Conservation (phyloP, 768 basidiomycete species). For the Mrakia blollopis region DNA sequence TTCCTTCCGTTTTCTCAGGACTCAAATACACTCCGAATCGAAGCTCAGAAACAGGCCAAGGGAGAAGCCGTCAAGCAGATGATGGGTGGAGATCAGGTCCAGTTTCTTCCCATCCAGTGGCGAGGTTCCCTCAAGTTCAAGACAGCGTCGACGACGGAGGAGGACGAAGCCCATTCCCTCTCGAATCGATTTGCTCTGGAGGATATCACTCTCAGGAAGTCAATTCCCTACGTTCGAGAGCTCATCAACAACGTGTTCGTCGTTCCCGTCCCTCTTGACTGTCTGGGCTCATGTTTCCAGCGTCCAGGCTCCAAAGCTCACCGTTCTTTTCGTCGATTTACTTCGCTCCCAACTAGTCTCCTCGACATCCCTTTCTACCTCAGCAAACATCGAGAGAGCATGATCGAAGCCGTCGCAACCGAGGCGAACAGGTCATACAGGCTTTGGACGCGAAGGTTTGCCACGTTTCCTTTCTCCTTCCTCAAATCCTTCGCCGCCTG, state of each 20-base stretch:
- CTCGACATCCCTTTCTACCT: slow-evolving; percentile 20
- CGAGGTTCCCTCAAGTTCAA: slow-evolving; percentile 37
- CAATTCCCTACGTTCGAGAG: slow-evolving; percentile 40
- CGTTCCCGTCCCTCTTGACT: no score
- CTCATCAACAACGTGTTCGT: slow-evolving; percentile 16
- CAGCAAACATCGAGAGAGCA: slow-evolving; percentile 5
- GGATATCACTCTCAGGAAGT: slow-evolving; percentile 49
- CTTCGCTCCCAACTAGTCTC: background rate
- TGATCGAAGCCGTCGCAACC: slow-evolving; percentile 39
- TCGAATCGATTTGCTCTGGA: slow-evolving; percentile 48
- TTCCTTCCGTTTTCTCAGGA: background rate
- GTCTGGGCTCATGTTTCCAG: no score
- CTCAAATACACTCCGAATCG: background rate
- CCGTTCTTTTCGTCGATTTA: no score
- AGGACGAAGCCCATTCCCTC: slow-evolving; percentile 42
- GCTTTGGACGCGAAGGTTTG: slow-evolving; percentile 46
- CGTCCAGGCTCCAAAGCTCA: no score
- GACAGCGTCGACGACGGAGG: slow-evolving; percentile 33
- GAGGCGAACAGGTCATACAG: slow-evolving; percentile 46
- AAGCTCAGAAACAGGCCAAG: slow-evolving; percentile 36
- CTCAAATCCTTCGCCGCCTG: background rate
- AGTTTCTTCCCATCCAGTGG: slow-evolving; percentile 51
- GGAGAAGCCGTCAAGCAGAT: slow-evolving; percentile 47
- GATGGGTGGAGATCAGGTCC: slow-evolving; percentile 46
- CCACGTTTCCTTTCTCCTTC: background rate